Evolutionary conservation across 768 basidiomycete species (phyloP).

Genomic region (Pholiota microspora): DNA sequence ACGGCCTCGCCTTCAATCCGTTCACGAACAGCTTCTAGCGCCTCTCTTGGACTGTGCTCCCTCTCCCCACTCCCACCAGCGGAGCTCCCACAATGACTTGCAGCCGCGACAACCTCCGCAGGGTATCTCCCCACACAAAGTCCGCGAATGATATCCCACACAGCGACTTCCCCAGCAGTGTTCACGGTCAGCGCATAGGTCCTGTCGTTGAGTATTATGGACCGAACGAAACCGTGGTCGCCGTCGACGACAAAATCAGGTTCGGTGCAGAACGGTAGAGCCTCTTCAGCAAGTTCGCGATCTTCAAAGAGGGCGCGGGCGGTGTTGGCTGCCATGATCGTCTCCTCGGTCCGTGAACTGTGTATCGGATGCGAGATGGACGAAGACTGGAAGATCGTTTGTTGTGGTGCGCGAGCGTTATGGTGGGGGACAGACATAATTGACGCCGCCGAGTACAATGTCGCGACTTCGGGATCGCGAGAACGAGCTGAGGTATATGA

Average conservation of each 20-base stretch:
- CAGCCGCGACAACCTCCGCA: constrained; percentile 62
- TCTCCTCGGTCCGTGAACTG: constrained; percentile 35
- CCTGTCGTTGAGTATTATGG: constrained; percentile 81
- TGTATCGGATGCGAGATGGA: constrained; percentile 25
- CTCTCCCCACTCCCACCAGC: constrained; percentile 37
- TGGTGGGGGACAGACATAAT: constrained; percentile 57
- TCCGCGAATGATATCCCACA: constrained; percentile 89
- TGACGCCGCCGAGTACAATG: constrained; percentile 84
- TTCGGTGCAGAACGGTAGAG: constrained; percentile 45
- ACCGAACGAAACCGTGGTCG: constrained; percentile 79
- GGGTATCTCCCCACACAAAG: constrained; percentile 70
- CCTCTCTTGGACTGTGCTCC: constrained; percentile 73
- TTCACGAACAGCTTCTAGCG: constrained; percentile 83
- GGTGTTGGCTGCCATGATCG: constrained; percentile 32
- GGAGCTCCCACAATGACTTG: constrained; percentile 48
- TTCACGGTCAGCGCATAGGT: constrained; percentile 90
- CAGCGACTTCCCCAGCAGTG: constrained; percentile 82
- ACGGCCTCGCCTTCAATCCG: constrained; percentile 95
- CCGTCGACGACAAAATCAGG: constrained; percentile 78
- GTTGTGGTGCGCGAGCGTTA: constrained; percentile 23
- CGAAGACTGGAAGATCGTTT: constrained; percentile 24
- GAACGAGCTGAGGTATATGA: constrained; percentile 37
- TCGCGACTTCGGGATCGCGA: constrained; percentile 78
- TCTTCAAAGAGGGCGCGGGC: constrained; percentile 56
- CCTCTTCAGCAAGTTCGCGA: constrained; percentile 82